A percentile compares a stretch with the other conserved stretches of the same genome.
Conservation (phyloP, 176 grass and related monocot species). For the Zoysia pacifica region DNA sequence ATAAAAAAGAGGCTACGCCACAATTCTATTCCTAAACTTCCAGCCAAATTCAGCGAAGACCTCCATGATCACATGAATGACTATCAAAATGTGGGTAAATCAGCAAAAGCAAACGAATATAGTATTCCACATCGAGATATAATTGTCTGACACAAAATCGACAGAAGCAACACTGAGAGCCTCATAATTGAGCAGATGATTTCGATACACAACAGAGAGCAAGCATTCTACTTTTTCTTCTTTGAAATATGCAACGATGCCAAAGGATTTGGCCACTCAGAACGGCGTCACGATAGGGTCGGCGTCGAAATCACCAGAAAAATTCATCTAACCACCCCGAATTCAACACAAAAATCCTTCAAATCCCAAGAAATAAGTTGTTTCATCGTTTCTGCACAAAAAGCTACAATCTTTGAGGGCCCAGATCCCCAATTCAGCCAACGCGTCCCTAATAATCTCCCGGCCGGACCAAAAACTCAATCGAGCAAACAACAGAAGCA, state of each 20-base stretch:
- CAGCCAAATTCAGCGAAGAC: too few species aligned
- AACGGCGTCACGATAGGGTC: background rate
- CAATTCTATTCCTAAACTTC: too few species aligned
- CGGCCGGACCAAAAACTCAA: slow-evolving; percentile 4
- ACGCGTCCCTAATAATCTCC: slow-evolving; percentile 12
- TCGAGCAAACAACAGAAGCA: slow-evolving; percentile 14
- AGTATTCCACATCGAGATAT: background rate
- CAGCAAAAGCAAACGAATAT: slow-evolving; percentile 4
- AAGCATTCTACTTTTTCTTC: background rate
- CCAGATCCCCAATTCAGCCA: slow-evolving; percentile 30
- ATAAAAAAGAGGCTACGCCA: too few species aligned
- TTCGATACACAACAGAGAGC: background rate
- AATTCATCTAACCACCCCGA: background rate
- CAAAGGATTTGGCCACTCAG: background rate
- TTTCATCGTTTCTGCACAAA: background rate
- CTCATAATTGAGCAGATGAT: background rate
- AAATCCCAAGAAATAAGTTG: background rate
- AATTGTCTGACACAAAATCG: background rate
- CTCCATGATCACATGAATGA: background rate
- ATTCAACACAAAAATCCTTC: background rate
- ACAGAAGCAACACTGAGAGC: background rate
- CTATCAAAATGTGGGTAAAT: background rate
- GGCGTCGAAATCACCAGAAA: slow-evolving; percentile 34
- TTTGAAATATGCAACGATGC: background rate
- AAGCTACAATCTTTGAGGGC: background rate